phyloP scores from a whole-genome alignment of 805 yeast species.

The Metschnikowia gruessii region DNA sequence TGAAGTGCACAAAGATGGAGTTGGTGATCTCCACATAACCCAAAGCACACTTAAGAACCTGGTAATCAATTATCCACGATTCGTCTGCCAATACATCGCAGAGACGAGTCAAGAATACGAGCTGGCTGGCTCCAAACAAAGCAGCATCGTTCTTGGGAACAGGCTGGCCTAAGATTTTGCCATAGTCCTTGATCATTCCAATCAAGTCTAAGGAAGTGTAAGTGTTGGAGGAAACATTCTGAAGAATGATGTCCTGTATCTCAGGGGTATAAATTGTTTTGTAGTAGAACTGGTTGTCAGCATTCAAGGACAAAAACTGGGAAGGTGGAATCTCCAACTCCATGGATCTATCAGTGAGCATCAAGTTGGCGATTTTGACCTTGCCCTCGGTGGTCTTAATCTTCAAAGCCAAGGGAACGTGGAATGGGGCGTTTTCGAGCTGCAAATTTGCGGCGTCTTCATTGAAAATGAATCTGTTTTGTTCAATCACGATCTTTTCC shows the following conservation, averaged over 20 bases:
- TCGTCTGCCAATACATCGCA: slow-evolving; percentile 25
- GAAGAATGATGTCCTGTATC: slow-evolving; percentile 13
- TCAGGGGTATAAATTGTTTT: slow-evolving; percentile 45
- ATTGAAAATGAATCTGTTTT: slow-evolving; percentile 35
- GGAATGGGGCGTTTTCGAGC: slow-evolving; percentile 57
- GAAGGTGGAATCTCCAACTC: slow-evolving; percentile 28
- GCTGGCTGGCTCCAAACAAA: slow-evolving; percentile 20
- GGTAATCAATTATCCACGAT: slow-evolving; percentile 24
- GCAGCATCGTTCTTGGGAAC: slow-evolving; percentile 22
- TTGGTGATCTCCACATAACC: slow-evolving; percentile 33
- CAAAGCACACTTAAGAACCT: slow-evolving; percentile 37
- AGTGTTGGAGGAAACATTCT: slow-evolving; percentile 23
- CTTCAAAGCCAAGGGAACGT: slow-evolving; percentile 54
- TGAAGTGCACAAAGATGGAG: slow-evolving; percentile 31
- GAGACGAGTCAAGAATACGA: slow-evolving; percentile 30
- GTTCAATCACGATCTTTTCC: slow-evolving; percentile 32
- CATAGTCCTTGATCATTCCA: slow-evolving; percentile 39
- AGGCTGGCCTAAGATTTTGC: slow-evolving; percentile 34
- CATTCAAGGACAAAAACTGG: slow-evolving; percentile 41
- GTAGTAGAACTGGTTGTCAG: slow-evolving; percentile 46
- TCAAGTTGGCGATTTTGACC: slow-evolving; percentile 30
- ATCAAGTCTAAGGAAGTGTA: slow-evolving; percentile 33
- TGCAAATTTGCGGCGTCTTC: slow-evolving; percentile 25
- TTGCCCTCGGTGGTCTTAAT: slow-evolving; percentile 29
- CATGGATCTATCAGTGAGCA: slow-evolving; percentile 44